A percentile compares a stretch with the other conserved stretches of the same genome.
phyloP scores from a whole-genome alignment of 202 grass and related monocot species.

The Musa balbisiana region DNA sequence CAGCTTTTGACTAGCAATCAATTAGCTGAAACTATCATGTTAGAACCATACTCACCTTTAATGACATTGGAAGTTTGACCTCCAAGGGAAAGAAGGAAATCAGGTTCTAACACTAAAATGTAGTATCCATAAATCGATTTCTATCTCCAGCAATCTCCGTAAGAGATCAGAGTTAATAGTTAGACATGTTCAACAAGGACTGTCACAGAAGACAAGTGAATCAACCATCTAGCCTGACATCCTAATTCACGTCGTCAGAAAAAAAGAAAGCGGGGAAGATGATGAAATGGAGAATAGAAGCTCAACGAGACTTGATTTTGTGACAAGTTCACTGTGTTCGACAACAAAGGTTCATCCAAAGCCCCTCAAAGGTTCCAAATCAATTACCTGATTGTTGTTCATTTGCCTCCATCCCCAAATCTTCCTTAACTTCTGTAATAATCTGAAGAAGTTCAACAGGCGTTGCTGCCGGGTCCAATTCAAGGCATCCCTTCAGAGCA shows the following conservation, averaged over 20 bases:
- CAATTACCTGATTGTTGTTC: constrained; percentile 30
- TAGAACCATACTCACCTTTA: not conserved
- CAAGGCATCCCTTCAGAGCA: constrained; percentile 82
- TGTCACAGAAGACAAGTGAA: constrained; percentile 18
- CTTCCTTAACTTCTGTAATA: constrained; percentile 66
- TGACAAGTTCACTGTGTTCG: not conserved
- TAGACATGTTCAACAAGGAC: not conserved
- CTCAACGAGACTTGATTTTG: constrained; percentile 20
- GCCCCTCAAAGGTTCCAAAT: not conserved
- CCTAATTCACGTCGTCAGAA: constrained; percentile 52
- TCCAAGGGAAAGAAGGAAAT: not conserved
- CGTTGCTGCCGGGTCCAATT: constrained; percentile 86
- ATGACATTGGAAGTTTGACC: not conserved
- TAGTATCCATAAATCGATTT: not conserved
- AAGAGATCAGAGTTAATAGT: not conserved
- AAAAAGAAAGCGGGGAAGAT: constrained; percentile 22
- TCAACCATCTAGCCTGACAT: constrained; percentile 37
- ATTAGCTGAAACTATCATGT: too few relatives aligned
- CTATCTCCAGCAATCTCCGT: not conserved
- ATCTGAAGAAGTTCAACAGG: constrained; percentile 81
- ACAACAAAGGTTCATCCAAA: constrained; percentile 2
- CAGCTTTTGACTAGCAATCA: too few relatives aligned
- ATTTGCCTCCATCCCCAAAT: constrained; percentile 28
- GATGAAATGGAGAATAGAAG: constrained; percentile 34
- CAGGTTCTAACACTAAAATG: not conserved